phyloP scores from a whole-genome alignment of 2,329 filamentous ascomycete species.

The Trichoderma pleuroti region DNA sequence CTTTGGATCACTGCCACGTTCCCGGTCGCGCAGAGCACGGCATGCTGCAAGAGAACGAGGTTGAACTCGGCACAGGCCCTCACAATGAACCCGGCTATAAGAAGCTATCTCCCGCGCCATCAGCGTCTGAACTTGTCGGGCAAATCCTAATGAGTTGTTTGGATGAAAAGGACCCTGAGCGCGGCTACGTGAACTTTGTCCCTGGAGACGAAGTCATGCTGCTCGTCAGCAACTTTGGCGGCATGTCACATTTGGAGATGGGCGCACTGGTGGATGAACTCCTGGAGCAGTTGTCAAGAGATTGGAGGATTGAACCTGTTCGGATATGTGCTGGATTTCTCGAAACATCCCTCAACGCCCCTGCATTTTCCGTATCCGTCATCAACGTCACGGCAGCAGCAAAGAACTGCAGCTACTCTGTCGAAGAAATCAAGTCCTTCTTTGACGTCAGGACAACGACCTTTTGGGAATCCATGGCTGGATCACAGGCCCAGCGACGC shows the following conservation, averaged over 20 bases:
- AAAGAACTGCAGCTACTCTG: constrained; percentile 43
- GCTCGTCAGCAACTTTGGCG: constrained; percentile 58
- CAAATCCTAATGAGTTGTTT: constrained; percentile 59
- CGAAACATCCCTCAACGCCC: constrained; percentile 69
- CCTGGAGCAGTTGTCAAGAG: constrained; percentile 44
- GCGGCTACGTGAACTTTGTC: constrained; percentile 48
- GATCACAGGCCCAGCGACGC: constrained; percentile 39
- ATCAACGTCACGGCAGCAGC: constrained; percentile 55
- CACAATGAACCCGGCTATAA: constrained; percentile 64
- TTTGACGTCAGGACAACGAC: constrained; percentile 63
- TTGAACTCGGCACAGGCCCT: constrained; percentile 64
- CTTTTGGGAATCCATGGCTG: constrained; percentile 51
- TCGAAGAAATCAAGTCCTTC: constrained; percentile 56
- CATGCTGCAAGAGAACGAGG: constrained; percentile 47
- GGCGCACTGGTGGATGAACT: constrained; percentile 53
- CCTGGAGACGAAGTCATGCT: constrained; percentile 48
- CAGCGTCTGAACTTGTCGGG: constrained; percentile 48
- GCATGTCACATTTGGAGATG: constrained; percentile 55
- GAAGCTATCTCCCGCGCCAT: constrained; percentile 51
- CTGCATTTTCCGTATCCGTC: constrained; percentile 66
- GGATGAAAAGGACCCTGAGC: constrained; percentile 50
- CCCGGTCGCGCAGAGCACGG: constrained; percentile 49
- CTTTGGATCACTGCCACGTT: constrained; percentile 59
- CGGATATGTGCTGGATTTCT: constrained; percentile 60
- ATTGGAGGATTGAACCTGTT: constrained; percentile 49